phyloP scores from a whole-genome alignment of 495 filamentous ascomycete genomes.

The Hypoxylon trugodes region DNA sequence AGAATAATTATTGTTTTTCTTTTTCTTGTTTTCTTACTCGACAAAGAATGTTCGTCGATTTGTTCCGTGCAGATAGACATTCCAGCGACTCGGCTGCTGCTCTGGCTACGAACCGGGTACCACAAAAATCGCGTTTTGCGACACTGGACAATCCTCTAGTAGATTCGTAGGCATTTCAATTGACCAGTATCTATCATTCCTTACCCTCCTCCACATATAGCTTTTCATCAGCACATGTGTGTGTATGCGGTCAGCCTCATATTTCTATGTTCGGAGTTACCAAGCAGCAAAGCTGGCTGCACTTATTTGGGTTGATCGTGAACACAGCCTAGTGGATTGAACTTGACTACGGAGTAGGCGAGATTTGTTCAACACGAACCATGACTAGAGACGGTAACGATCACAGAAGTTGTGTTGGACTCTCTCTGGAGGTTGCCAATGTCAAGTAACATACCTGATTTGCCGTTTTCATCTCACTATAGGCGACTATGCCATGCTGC shows the following conservation, averaged over 20 bases:
- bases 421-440: conserved; percentile 6
- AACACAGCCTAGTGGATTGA: conserved; percentile 26
- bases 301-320: conserved; percentile 14
- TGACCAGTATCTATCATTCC: conserved; percentile 23
- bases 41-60: conserved; percentile 30
- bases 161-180: conserved; percentile 33
- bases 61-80: conserved; percentile 36
- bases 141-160: conserved; percentile 32
- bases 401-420: conserved; percentile 19
- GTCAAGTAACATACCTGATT: conserved; percentile 5
- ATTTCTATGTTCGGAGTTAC: conserved; percentile 13
- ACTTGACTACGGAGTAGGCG: conserved; percentile 32
- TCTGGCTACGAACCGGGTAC: conserved; percentile 19
- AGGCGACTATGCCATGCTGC: not conserved
- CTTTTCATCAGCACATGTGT: not conserved
- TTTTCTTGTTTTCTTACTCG: conserved; percentile 6
- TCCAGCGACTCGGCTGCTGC: conserved; percentile 24
- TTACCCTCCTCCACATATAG: not conserved
- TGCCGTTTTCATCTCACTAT: not conserved
- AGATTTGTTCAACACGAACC: conserved; percentile 27
- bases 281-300: conserved; percentile 10
- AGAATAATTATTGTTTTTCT: not conserved
- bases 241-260: conserved; percentile 32
- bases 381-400: conserved; percentile 2
- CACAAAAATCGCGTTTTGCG: conserved; percentile 27